A percentile compares a stretch with the other conserved stretches of the same genome.
Evolutionary conservation across 1,284 basidiomycete species (phyloP).

Genomic region (Hemileia vastatrix): DNA sequence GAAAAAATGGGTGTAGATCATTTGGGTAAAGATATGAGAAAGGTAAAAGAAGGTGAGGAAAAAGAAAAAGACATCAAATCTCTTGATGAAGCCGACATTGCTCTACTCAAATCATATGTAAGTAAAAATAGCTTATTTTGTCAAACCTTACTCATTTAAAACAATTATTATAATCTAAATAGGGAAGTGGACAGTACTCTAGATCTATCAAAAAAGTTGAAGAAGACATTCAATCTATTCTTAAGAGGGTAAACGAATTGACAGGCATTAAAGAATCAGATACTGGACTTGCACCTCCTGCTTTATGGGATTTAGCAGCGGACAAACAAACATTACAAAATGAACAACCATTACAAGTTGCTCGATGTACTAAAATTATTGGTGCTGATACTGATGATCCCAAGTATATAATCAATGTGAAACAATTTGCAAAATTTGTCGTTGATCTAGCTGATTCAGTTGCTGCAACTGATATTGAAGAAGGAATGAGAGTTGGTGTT

Average conservation of each 20-base stretch:
- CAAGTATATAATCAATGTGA: constrained; percentile 98
- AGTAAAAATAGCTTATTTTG: too few species aligned
- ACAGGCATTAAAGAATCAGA: constrained; percentile 88
- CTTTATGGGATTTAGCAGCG: constrained; percentile 47
- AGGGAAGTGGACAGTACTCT: constrained; percentile 97
- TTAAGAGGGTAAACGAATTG: constrained; percentile 55
- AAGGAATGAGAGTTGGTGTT: constrained; percentile 85
- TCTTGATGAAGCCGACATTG: constrained; percentile 95
- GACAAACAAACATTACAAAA: constrained; percentile 68
- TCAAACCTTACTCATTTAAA: too few species aligned
- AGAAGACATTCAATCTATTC: constrained; percentile 85
- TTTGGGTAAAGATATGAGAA: too few species aligned
- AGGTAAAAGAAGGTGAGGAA: too few species aligned
- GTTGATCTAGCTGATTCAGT: constrained; percentile 92
- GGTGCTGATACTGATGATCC: constrained; percentile 62
- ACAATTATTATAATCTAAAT: too few species aligned
- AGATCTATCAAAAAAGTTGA: constrained; percentile 77
- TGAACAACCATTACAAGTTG: constrained; percentile 90
- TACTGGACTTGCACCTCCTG: constrained; percentile 89
- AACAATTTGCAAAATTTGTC: constrained; percentile 99
- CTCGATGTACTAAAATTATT: constrained; percentile 97
- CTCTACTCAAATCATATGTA: constrained; percentile 97
- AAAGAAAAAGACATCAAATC: constrained; percentile 55
- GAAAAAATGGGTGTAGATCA: too few species aligned
- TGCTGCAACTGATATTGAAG: constrained; percentile 93